Base-by-base conservation (phyloP, 2,329 filamentous ascomycete genomes). In the Aspergillus candidus region DNA sequence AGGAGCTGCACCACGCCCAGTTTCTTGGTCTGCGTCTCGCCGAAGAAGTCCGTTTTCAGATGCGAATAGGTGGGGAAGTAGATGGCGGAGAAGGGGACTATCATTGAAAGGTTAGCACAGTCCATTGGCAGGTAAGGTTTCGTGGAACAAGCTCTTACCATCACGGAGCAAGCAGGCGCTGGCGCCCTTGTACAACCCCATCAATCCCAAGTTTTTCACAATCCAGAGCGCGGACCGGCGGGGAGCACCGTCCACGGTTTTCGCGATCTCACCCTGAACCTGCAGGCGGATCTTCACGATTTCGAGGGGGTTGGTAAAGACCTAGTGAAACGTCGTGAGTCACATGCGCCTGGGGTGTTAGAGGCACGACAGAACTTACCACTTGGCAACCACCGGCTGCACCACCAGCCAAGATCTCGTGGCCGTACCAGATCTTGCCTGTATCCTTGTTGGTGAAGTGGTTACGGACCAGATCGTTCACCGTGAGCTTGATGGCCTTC, bases 261-360 rank as follows among this genome's bases (percentile, higher is more conserved):
- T 97, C 53, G 88, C 84, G 34, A 96, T 83, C 70, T 98, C 93
- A 47, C 93, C 93, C 73, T 98, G 93, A 17, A 98, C 86, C 69
- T 98, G 93, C 41, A 98, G 82, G 54, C 93, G 86, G 64, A 98
- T 98, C 77, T 98, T 98, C 74, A 98, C 93, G 62, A 98, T 98
- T 69, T 98, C 93, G 13, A 98, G 82, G 18, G 93, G 93, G 68
- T 97, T 98, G 56, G 89, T 96, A 71, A 97, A 97, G 58, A 96
- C 82, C 87, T 90, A 48, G 27, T 6, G 6, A 11, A 11, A 8
- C 1, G 31, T 40, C 32, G 22, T 49, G 38, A 37, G 38, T 31
- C 27, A 34, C 11, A 17, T 53, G 49, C 38, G 18, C 37, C 38
- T 38, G 40, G 29, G 31, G 12, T 5, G 18, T 18, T 5, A 18